These are phyloP conservation scores for Annulohypoxylon truncatum DNA, from an alignment of 2,329 filamentous ascomycete species.

Conservation along the genomic window DNA sequence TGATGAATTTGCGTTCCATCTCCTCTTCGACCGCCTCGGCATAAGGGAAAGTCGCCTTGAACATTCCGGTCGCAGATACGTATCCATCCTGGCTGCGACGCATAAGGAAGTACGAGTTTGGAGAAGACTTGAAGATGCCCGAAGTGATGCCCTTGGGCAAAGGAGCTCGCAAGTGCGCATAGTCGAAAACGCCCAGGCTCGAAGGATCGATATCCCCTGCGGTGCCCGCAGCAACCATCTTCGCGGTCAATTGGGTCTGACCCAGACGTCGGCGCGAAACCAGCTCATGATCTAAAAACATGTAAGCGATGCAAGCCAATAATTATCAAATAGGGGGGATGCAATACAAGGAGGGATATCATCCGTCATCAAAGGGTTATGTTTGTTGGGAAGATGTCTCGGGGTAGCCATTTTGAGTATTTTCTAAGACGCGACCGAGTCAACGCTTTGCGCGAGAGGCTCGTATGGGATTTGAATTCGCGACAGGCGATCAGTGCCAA, in stretches of 20 bases:
- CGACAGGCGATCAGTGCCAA: slow-evolving; percentile 26
- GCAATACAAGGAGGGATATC: slow-evolving; percentile 71
- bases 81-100: slow-evolving; percentile 86
- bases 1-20: slow-evolving; percentile 83
- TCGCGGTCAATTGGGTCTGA: slow-evolving; percentile 89
- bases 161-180: slow-evolving; percentile 92
- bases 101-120: slow-evolving; percentile 97
- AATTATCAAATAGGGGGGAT: slow-evolving; percentile 17
- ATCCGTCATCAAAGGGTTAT: slow-evolving; percentile 75
- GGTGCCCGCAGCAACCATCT: slow-evolving; percentile 78
- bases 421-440: slow-evolving; percentile 39
- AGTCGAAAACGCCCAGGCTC: slow-evolving; percentile 88
- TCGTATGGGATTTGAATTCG: slow-evolving; percentile 15
- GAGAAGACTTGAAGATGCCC: slow-evolving; percentile 90
- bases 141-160: slow-evolving; percentile 91
- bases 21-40: slow-evolving; percentile 79
- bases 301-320: slow-evolving; percentile 35
- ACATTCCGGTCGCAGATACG: slow-evolving; percentile 90
- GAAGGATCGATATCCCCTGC: slow-evolving; percentile 78
- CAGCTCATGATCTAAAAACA: slow-evolving; percentile 73
- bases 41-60: slow-evolving; percentile 89
- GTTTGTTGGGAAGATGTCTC: slow-evolving; percentile 67
- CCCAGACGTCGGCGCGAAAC: slow-evolving; percentile 88
- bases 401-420: slow-evolving; percentile 53
- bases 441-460: slow-evolving; percentile 25